Evolutionary conservation across 2,329 filamentous ascomycete genomes (phyloP).

Genomic region (Neobulgaria alba): DNA sequence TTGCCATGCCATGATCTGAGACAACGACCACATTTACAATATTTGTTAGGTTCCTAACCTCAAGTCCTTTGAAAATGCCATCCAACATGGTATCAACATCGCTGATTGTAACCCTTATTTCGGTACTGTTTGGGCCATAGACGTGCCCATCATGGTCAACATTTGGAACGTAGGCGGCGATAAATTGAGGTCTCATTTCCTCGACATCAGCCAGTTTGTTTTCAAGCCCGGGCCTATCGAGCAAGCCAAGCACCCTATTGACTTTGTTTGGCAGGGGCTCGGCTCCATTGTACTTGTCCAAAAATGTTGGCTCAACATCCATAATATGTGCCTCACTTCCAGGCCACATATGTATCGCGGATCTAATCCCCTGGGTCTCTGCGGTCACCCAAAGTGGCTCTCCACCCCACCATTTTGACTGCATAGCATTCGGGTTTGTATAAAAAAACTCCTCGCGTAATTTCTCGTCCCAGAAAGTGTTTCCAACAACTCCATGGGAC

Average conservation of each 20-base stretch:
- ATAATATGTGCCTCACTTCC: constrained; percentile 84
- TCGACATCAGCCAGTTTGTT: constrained; percentile 40
- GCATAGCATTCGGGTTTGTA: constrained; percentile 65
- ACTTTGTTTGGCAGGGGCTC: constrained; percentile 72
- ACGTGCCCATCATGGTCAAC: constrained; percentile 81
- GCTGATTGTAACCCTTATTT: constrained; percentile 70
- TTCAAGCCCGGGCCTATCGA: constrained; percentile 73
- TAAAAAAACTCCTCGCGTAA: constrained; percentile 78
- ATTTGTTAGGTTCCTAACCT: constrained; percentile 72
- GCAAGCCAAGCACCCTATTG: constrained; percentile 65
- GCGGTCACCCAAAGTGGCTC: constrained; percentile 93
- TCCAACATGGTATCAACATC: constrained; percentile 79
- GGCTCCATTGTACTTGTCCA: constrained; percentile 77
- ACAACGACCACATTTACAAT: constrained; percentile 96
- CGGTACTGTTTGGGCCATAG: constrained; percentile 90
- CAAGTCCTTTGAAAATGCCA: constrained; percentile 64
- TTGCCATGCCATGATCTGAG: constrained; percentile 97
- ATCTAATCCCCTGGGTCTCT: constrained; percentile 68
- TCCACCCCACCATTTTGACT: constrained; percentile 89
- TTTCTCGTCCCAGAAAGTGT: constrained; percentile 85
- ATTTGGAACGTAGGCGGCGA: constrained; percentile 90
- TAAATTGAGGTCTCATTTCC: constrained; percentile 71
- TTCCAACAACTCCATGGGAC: constrained; percentile 85
- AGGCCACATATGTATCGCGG: constrained; percentile 97
- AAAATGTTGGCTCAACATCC: constrained; percentile 63